Conservation (phyloP, 306 rosid genomes). For the Bauhinia variegata region DNA sequence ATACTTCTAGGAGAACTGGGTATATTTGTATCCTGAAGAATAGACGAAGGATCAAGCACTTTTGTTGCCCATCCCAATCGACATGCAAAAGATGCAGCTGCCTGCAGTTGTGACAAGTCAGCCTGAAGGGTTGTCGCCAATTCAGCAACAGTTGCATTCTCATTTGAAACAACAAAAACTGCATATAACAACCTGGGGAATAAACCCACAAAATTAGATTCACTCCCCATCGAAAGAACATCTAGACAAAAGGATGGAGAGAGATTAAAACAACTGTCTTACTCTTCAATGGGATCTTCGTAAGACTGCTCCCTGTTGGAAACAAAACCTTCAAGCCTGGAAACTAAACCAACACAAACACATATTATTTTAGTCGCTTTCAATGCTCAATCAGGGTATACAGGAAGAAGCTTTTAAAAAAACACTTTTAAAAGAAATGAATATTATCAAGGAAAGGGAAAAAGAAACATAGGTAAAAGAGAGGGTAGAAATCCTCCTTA, state of each 20-base stretch:
- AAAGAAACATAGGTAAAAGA: no score
- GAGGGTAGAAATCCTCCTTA: no score
- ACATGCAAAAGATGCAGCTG: constrained; percentile 91
- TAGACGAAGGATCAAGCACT: constrained; percentile 74
- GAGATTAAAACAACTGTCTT: constrained; percentile 50
- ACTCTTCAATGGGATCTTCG: constrained; percentile 99
- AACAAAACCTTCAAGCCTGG: constrained; percentile 98
- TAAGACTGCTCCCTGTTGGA: constrained; percentile 97
- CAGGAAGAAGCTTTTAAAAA: constrained; percentile 9
- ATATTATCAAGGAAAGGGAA: no score
- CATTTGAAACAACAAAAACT: constrained; percentile 96
- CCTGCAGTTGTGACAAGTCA: constrained; percentile 79
- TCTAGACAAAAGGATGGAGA: constrained; percentile 25
- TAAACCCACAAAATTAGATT: constrained; percentile 32
- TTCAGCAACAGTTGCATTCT: constrained; percentile 87
- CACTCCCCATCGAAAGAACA: constrained; percentile 24
- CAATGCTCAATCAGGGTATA: background rate
- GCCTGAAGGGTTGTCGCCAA: constrained; percentile 89
- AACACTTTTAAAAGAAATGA: background rate
- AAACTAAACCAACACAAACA: constrained; percentile 61
- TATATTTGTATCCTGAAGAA: constrained; percentile 61
- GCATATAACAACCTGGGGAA: constrained; percentile 83
- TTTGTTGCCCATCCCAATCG: constrained; percentile 93
- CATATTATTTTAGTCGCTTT: constrained; percentile 33
- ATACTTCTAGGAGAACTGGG: constrained; percentile 63